phyloP scores from a whole-genome alignment of 495 filamentous ascomycete genomes.

The Penicillium maclennaniae region DNA sequence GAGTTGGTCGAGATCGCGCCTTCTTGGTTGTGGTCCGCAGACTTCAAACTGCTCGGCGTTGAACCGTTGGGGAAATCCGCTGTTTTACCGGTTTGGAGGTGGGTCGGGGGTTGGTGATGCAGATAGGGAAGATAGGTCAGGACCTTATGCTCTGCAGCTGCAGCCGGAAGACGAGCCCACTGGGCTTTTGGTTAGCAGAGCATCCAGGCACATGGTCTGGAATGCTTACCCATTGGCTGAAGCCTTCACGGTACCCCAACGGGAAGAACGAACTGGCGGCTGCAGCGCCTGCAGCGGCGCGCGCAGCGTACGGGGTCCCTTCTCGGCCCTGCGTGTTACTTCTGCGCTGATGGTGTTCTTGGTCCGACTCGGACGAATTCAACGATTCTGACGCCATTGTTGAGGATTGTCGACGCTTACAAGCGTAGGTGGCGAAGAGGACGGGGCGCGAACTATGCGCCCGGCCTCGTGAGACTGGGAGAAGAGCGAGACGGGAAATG shows the following conservation, averaged over 20 bases:
- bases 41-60: conserved; percentile 38
- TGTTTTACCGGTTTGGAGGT: conserved; percentile 60
- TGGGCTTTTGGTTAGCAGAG: conserved; percentile 24
- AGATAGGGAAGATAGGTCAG: conserved; percentile 85
- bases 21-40: conserved; percentile 36
- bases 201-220: neutral
- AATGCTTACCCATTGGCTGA: conserved; percentile 79
- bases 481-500: conserved; percentile 1
- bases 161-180: conserved; percentile 81
- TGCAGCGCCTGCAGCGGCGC: conserved; percentile 37
- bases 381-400: conserved; percentile 44
- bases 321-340: conserved; percentile 30
- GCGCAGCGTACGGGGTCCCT: conserved; percentile 34
- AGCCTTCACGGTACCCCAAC: conserved; percentile 84
- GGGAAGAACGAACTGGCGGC: conserved; percentile 60
- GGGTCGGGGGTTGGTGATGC: conserved; percentile 66
- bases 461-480: conserved; percentile 22
- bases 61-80: conserved; percentile 34
- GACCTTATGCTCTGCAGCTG: conserved; percentile 85
- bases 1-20: conserved; percentile 43
- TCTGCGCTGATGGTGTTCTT: conserved; percentile 41
- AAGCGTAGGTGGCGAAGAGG: conserved; percentile 17
- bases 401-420: conserved; percentile 21
- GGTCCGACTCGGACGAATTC: conserved; percentile 29
- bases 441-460: conserved; percentile 14